Percentiles rank a stretch among this genome's conserved stretches.
Conservation (phyloP, 257 asterid species). For the Lithospermum erythrorhizon region DNA sequence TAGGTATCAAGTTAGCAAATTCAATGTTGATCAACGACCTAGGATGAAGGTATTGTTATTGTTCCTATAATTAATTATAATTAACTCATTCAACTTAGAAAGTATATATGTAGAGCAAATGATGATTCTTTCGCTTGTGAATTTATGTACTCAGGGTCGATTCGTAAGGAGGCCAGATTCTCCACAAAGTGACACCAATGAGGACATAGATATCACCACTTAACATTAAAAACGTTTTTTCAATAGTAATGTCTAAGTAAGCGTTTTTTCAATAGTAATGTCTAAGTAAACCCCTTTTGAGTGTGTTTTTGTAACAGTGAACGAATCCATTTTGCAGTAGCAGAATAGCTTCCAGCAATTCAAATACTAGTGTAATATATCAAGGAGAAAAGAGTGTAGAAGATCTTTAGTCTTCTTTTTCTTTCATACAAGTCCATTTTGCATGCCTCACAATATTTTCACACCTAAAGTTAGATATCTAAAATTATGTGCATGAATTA, state of each 20-base stretch:
- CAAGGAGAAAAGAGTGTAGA: not conserved
- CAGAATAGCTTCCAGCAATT: not conserved
- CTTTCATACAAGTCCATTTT: too few species aligned
- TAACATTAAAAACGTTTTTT: not conserved
- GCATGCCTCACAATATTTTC: too few species aligned
- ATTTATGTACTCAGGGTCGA: constrained; percentile 46
- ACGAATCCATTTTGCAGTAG: not conserved
- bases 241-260: too few species aligned
- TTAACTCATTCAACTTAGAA: too few species aligned
- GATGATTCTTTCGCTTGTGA: not conserved
- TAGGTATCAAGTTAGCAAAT: constrained; percentile 70
- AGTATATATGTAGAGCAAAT: too few species aligned
- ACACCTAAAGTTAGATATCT: too few species aligned
- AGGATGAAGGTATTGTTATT: constrained; percentile 50
- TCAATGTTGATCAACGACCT: constrained; percentile 79
- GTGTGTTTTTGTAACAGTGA: too few species aligned
- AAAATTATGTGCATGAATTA: too few species aligned
- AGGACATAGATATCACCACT: not conserved
- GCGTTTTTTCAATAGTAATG: too few species aligned
- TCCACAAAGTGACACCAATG: constrained; percentile 13
- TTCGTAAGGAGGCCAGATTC: constrained; percentile 53
- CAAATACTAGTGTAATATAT: not conserved
- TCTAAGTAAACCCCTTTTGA: too few species aligned
- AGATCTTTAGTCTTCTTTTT: constrained; percentile 1
- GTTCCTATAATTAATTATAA: too few species aligned